Evolutionary conservation across 306 rosid species (phyloP), one percentile per base, ranked within the genome.

Genomic region (Cicer cuneatum): DNA sequence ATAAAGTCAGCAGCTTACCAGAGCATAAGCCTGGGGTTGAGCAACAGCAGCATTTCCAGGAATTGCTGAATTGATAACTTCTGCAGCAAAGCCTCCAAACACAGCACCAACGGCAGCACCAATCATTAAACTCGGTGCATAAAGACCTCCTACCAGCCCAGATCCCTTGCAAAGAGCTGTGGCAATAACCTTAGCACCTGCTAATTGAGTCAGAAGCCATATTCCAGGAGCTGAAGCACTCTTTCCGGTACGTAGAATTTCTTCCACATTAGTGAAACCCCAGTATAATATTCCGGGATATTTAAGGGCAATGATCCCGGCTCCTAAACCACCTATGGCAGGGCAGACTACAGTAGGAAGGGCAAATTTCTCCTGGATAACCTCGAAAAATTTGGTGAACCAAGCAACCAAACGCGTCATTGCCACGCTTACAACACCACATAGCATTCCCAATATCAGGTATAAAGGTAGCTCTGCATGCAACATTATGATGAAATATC

Each of bases 91-190:
- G 74, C 99, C 99, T 73, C 99, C 99, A 85, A 94, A 94, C 16
- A 94, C 96, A 73, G 99, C 99, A 82, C 99, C 99, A 78, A 92
- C 93, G 11, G 99, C 99, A 69, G 99, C 94, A 70, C 99, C 99
- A 54, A 94, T 92, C 99, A 94, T 94, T 86, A 94, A 88, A 88
- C 99, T 94, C 14, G 99, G 99, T n/a, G 99, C 99, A 79, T 94
- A 94, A 57, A 94, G 90, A 69, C 99, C 99, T 49, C 99, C 99
- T 7, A 94, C 99, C 12, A 94, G 93, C 73, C 97, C 96, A 70
- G 99, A 94, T 33, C 99, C 99, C 90, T 94, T 94, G 87, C 99
- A 94, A 70, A 94, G 90, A 53, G 99, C 93, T 24, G 99, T 94
- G 14, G 99, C 99, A 48, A 86, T 78, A 78, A 94, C 99, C 89